Evolutionary conservation across 768 basidiomycete species (phyloP), one percentile per base, ranked within the genome.

Genomic region (Asterophora parasitica): DNA sequence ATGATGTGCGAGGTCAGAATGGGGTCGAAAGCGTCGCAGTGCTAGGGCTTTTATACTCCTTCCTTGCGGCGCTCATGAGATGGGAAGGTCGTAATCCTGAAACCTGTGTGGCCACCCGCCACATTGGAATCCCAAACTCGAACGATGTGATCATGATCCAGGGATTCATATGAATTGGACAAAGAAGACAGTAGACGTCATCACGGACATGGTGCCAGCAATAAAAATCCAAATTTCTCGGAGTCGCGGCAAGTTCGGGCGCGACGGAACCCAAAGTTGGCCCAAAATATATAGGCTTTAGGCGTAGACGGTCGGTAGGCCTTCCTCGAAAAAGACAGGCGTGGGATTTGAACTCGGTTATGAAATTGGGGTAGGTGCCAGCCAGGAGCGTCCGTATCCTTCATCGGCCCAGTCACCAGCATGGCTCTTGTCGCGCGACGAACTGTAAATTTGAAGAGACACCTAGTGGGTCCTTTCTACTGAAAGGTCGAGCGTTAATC

Each of bases 291-390:
- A 52, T 57, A 57, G 43, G 42, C 50, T 58, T 58, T 52, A 58
- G 48, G 52, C 54, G 57, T 53, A 52, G 47, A 50, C 45, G 52
- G 48, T n/a, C n/a, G n/a, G n/a, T n/a, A n/a, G n/a, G n/a, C n/a
- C n/a, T n/a, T n/a, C 48, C 11, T 46, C 27, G 23, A 40, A 19
- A 27, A 26, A 42, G 36, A 43, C 37, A 37, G 51, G 57, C 35
- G 3, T 44, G 48, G 33, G 27, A 43, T 42, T n/a, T n/a, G n/a
- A 42, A 44, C 46, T 50, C 30, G 43, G n/a, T 38, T 13, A 34
- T 31, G 11, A 32, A 52, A n/a, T n/a, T n/a, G n/a, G 6, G 20
- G 39, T 40, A 42, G 34, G 43, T 28, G 26, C 20, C 26, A 11
- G 23, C 42, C 43, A 34, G n/a, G n/a, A 37, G 9, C 17, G 41